Evolutionary conservation across 257 asterid genomes (phyloP), one percentile per base, ranked within the genome.

Genomic region (Primulina tabacum): DNA sequence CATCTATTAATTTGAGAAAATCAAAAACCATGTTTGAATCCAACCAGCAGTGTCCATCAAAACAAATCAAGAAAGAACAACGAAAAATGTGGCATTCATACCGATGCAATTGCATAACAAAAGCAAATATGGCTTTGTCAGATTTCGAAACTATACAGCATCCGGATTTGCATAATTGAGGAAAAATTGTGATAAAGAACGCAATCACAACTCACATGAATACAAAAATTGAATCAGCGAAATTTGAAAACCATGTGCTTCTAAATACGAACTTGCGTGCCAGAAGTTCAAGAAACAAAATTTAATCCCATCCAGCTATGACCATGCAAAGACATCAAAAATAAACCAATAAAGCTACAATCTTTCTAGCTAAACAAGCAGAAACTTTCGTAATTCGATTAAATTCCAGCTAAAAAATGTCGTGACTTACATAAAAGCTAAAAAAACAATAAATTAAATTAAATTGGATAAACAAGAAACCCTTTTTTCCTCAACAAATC

Each of bases 251-350:
- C 55, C 32, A 30, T 40, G 57, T 50, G 17, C 20, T 69, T 35
- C 29, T 38, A 29, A 38, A 65, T 53, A 58, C 47, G 59, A 56
- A 62, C 24, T 57, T 37, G 24, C 38, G 32, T 1, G 21, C 52
- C 66, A 66, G 33, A 63, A 74, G 71, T 78, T 58, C 37, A 59
- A 67, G 28, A 73, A 78, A 33, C 32, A 47, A 26, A 21, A 40
- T 5, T 7, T 8, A 37, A 16, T 26, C 57, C 57, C 20, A 50
- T 14, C 57, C 20, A 17, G 57, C 16, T 38, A 20, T 37, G 67
- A 20, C 38, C 68, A 60, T 26, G 47, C 20, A 66, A 30, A 72
- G 65, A 72, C 30, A 64, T 43, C 5, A 33, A 59, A 64, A 61
- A 35, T 40, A 12, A 74, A 14, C 0, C 50, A 0, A 38, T 2